Conservation (phyloP, 2,329 filamentous ascomycete species). For the Diaporthe longicolla region DNA sequence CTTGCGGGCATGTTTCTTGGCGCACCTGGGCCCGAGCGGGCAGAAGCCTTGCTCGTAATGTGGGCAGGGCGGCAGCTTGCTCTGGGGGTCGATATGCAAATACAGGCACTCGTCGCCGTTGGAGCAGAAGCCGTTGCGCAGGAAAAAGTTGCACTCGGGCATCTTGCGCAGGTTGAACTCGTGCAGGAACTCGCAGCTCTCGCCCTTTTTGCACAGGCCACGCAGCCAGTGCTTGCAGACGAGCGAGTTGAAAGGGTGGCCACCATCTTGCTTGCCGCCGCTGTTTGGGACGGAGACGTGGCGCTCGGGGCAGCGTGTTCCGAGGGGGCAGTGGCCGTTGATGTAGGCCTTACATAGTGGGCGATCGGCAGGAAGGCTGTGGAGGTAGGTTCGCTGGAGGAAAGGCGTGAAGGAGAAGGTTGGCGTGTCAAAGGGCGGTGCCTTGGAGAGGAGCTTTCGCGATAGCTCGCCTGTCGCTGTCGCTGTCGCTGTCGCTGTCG, state of each 20-base stretch:
- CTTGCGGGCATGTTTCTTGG: constrained; percentile 89
- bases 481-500: constrained; percentile 44
- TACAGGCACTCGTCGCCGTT: constrained; percentile 98
- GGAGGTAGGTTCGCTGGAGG: constrained; percentile 85
- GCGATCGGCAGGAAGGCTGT: constrained; percentile 83
- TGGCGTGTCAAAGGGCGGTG: constrained; percentile 63
- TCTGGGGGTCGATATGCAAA: constrained; percentile 88
- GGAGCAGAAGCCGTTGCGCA: constrained; percentile 92
- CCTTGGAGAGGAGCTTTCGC: constrained; percentile 69
- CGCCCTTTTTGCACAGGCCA: constrained; percentile 96
- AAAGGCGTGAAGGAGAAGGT: constrained; percentile 90
- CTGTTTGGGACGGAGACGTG: constrained; percentile 66
- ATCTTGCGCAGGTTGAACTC: constrained; percentile 99
- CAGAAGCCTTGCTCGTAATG: constrained; percentile 98
- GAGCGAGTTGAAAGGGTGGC: constrained; percentile 76
- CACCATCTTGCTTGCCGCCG: constrained; percentile 49
- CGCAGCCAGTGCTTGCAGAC: constrained; percentile 99
- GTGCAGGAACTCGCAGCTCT: constrained; percentile 97
- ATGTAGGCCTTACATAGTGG: constrained; percentile 90
- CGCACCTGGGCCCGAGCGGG: constrained; percentile 87
- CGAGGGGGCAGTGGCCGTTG: constrained; percentile 88
- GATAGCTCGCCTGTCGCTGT: constrained; percentile 52
- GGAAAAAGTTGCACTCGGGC: constrained; percentile 98
- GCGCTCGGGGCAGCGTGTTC: constrained; percentile 86
- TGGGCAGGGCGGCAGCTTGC: constrained; percentile 84